These are phyloP conservation scores for Rhynchospora pubera DNA, from an alignment of 176 grass and related monocot genomes.

Conservation along the genomic window DNA sequence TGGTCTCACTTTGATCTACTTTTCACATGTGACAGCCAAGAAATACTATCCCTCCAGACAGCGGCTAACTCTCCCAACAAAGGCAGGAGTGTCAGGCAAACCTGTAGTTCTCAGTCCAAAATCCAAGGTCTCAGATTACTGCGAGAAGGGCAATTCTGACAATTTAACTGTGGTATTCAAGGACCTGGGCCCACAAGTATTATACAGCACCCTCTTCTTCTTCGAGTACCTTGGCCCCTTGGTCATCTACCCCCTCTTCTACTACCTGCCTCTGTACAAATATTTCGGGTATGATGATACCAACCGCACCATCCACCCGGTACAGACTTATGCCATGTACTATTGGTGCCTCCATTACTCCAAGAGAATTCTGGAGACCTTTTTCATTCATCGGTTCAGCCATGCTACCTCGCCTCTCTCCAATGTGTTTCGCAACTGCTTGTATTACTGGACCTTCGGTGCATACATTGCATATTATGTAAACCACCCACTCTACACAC, in stretches of 20 bases:
- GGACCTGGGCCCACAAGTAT: slow-evolving; percentile 79
- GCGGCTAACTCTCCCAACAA: slow-evolving; percentile 62
- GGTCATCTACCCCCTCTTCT: slow-evolving; percentile 83
- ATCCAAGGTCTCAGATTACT: slow-evolving; percentile 61
- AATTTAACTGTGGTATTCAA: slow-evolving; percentile 78
- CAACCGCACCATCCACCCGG: slow-evolving; percentile 50
- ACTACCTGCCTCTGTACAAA: slow-evolving; percentile 76
- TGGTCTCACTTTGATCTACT: background rate
- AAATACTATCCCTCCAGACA: slow-evolving; percentile 81
- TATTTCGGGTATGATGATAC: slow-evolving; percentile 58
- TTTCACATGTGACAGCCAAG: slow-evolving; percentile 50
- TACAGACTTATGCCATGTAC: slow-evolving; percentile 91
- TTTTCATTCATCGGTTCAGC: slow-evolving; percentile 93
- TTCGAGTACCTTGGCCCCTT: slow-evolving; percentile 84
- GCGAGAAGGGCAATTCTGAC: slow-evolving; percentile 43
- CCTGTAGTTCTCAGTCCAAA: slow-evolving; percentile 64
- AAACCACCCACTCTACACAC: slow-evolving; percentile 88
- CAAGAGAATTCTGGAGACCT: slow-evolving; percentile 91
- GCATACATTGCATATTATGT: slow-evolving; percentile 86
- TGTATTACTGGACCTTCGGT: slow-evolving; percentile 94
- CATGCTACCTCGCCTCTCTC: slow-evolving; percentile 90
- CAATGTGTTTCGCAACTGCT: slow-evolving; percentile 86
- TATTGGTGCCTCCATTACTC: slow-evolving; percentile 95
- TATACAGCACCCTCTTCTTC: slow-evolving; percentile 87
- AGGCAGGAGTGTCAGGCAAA: slow-evolving; percentile 48